Base-by-base conservation (phyloP, 495 filamentous ascomycete species). In the Talaromyces stipitatus region DNA sequence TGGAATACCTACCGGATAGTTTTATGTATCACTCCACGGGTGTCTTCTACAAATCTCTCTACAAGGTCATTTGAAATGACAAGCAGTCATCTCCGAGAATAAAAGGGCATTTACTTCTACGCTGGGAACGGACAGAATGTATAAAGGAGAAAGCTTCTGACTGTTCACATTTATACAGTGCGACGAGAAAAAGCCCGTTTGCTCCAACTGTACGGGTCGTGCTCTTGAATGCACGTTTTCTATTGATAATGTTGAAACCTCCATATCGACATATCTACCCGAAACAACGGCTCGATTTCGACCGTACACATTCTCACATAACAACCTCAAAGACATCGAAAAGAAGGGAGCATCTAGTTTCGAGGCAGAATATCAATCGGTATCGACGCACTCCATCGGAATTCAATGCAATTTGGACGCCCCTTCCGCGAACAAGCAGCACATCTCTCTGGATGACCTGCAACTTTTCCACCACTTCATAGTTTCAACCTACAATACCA, bases 391-490 rank as follows among this genome's bases (percentile, higher is more conserved):
- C 3, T 54, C 51, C 20, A 14, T 36, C 30, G 51, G 32, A 11
- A n/a, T 33, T 3, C 51, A 54, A 41, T 54, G 51, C 12, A 33
- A 23, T 41, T 26, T 54, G 29, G 20, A 30, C 18, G 53, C 27
- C 23, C 20, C 46, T 27, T 16, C 65, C 61, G 9, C 30, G n/a
- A n/a, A n/a, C n/a, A n/a, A n/a, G 2, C 47, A 29, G 11, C 14
- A 59, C 2, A 62, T 73, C 16, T 72, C 71, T 1, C 47, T 75
- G 6, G 38, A 64, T 2, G 69, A 71, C 38, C 59, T 76, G 11
- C 62, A 67, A n/a, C 64, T 76, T 2, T 66, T 76, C 45, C 72
- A 76, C 48, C 62, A 76, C 45, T 76, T 66, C 46, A 64, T 60
- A 4, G 68, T 69, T 12, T 62, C 62, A 30, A 72, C 73, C 3